These are phyloP conservation scores for Hanseniaspora lindneri DNA, from an alignment of 805 yeast species.

Conservation along the genomic window DNA sequence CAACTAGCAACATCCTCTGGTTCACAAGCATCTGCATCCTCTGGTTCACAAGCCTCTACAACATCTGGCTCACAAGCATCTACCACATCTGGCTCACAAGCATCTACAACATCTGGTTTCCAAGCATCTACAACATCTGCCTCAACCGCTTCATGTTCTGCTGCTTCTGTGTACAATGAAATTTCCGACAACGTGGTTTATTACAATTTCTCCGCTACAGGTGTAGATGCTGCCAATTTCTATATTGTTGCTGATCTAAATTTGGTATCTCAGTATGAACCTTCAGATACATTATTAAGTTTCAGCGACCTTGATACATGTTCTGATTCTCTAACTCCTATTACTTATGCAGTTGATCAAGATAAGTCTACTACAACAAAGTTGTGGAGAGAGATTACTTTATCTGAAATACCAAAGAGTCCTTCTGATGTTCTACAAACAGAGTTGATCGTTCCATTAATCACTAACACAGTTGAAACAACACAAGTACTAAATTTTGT, in stretches of 20 bases:
- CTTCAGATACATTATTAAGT: not conserved
- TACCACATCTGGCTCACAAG: not conserved
- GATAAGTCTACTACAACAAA: not conserved
- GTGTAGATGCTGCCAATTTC: not conserved
- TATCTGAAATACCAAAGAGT: not conserved
- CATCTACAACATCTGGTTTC: not conserved
- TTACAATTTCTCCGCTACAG: not conserved
- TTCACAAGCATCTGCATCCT: not conserved
- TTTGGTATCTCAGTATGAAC: not conserved
- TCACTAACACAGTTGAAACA: not conserved
- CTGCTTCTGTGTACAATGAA: not conserved
- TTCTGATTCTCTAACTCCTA: not conserved
- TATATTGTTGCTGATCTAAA: not conserved
- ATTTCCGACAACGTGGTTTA: not conserved
- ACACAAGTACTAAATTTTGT: not conserved
- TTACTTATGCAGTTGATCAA: not conserved
- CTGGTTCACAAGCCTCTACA: not conserved
- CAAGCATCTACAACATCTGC: not conserved
- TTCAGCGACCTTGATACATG: not conserved
- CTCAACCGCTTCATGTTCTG: not conserved
- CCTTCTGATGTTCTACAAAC: not conserved
- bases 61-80: not conserved
- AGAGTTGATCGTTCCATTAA: not conserved
- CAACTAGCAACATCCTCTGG: not conserved
- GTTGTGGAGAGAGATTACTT: not conserved